Evolutionary conservation across 306 rosid genomes (phyloP), one percentile per base, ranked within the genome.

Genomic region (Cicer arietinum): DNA sequence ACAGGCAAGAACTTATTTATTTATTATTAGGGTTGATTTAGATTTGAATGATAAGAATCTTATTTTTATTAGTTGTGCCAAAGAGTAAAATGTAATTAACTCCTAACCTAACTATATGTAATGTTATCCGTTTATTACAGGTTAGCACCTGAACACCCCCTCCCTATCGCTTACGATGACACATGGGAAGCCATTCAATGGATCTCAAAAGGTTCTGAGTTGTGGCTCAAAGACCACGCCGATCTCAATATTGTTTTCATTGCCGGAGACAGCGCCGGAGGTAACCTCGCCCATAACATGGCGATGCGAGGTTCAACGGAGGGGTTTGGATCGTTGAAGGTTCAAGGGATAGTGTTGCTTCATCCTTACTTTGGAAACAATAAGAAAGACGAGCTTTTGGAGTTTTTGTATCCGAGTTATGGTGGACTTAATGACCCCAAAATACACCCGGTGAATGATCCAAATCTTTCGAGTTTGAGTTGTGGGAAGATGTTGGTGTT

Each of bases 241-340:
- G 90, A 88, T 43, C 53, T 70, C 6, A 4, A 3, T 0, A 47
- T 70, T 0, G 78, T 87, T 11, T 89, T 79, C 83, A 9, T 87
- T 9, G 89, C 88, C 1, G 90, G 94, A 0, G 94, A 89, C 62
- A 91, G 94, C 20, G 94, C 97, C n/a, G 92, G 96, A 0, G 90
- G 69, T 0, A 90, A 83, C 30, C 51, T 90, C 1, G 85, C 86
- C 0, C 90, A 88, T 61, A 66, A 42, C 62, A 73, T 85, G 85
- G 91, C 78, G 9, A 69, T 78, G 79, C 71, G 80, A 2, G 45
- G 64, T 0, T 75, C 57, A 0, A 1, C 4, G 0, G 81, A 78
- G 9, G 80, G 79, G 1, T 22, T 79, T 0, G 43, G 1, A 0
- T 80, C 60, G 5, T 5, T 77, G 17, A 86, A 16, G 0, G 79